Evolutionary conservation across 129 eudicot genomes (phyloP), one percentile per base, ranked within the genome.

Genomic region (Silybum marianum): DNA sequence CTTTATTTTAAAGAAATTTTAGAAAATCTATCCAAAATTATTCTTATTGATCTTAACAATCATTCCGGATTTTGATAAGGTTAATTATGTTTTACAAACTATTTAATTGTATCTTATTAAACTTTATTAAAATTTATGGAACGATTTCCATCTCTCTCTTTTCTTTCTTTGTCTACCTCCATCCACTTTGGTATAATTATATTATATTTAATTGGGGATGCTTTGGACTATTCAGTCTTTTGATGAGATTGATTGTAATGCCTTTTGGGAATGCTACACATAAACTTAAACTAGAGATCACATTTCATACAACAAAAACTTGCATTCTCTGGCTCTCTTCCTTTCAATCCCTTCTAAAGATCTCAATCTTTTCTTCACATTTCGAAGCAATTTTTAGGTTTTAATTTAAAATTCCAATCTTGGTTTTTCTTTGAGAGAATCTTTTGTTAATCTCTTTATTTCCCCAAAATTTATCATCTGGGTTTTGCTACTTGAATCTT

Each of bases 201-300:
- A 58, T 58, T 4, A n/a, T 58, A 58, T 58, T 58, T 58, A 18
- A 58, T 58, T 58, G 10, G 23, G 22, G 8, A 2, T 18, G 66
- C 23, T 58, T 58, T 58, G 66, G 66, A 58, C 3, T 58, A 58
- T 58, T 58, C 66, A 58, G 10, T 58, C 66, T 58, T 58, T 58
- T 54, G 65, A 54, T 54, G 65, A 54, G 65, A 54, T 54, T 54
- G 65, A 54, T 54, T 54, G 7, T 18, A 54, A 54, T 54, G 0
- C 65, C 65, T 54, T 54, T 54, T 58, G 23, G 66, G 66, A 58
- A 58, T 58, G 66, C 66, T 58, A 58, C 66, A 58, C 66, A 58
- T n/a, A 58, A 58, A 58, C 66, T n/a, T 28, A 28, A 28, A 28
- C 30, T 28, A 28, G 66, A 58, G 66, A 58, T 58, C 66, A 58